Conservation (phyloP, 106 monocot genomes). For the Dactylorhiza incarnata region DNA sequence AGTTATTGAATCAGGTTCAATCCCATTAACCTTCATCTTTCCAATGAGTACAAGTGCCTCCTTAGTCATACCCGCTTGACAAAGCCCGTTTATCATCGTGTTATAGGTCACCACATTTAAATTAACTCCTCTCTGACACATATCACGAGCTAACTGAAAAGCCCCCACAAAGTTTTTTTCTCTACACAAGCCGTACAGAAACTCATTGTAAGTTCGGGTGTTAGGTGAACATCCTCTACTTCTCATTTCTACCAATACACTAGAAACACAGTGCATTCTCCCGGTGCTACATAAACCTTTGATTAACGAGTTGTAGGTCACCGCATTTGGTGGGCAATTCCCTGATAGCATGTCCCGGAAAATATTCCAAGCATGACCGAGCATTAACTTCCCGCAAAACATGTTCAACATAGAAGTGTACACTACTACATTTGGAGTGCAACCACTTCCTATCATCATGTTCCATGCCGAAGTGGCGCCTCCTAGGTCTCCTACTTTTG, state of each 20-base stretch:
- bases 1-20: constrained; percentile 56
- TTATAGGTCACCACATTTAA: constrained; percentile 55
- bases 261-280: constrained; percentile 25
- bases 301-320: constrained; percentile 73
- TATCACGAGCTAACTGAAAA: constrained; percentile 40
- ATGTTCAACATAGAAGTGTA: constrained; percentile 75
- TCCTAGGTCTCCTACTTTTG: constrained; percentile 57
- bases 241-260: constrained; percentile 44
- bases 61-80: constrained; percentile 19
- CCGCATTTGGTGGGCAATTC: constrained; percentile 47
- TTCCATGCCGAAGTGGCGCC: constrained; percentile 52
- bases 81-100: constrained; percentile 49
- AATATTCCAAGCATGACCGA: constrained; percentile 60
- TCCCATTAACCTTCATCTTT: constrained; percentile 56
- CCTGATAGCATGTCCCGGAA: constrained; percentile 52
- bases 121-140: constrained; percentile 31
- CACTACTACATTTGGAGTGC: constrained; percentile 68
- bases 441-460: constrained; percentile 59
- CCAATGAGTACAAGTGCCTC: constrained; percentile 39
- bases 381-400: constrained; percentile 53
- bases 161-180: constrained; percentile 37
- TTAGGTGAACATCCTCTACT: constrained; percentile 33
- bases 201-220: constrained; percentile 62
- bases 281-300: constrained; percentile 53
- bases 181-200: constrained; percentile 60